Evolutionary conservation across 139 green algal species (phyloP), one percentile per base, ranked within the genome.

Genomic region (Zygnema circumcarinatum): DNA sequence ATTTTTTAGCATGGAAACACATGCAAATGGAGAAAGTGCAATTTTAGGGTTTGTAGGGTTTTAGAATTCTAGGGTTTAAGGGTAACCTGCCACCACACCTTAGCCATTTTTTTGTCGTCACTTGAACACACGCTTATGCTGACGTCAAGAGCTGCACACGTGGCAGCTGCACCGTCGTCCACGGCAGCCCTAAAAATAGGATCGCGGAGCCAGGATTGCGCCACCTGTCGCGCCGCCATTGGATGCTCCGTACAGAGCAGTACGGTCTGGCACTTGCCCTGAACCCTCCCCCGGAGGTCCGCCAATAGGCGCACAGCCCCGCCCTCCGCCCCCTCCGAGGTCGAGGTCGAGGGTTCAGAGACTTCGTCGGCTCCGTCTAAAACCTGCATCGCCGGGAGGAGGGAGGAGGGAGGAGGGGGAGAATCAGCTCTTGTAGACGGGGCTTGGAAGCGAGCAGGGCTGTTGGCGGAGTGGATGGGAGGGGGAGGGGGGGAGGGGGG

Each of bases 331-430:
- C n/a, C n/a, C n/a, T n/a, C n/a, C n/a, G n/a, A n/a, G n/a, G n/a
- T n/a, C n/a, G n/a, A n/a, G n/a, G n/a, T n/a, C n/a, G n/a, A n/a
- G n/a, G n/a, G n/a, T n/a, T n/a, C n/a, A n/a, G 16, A 62, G 47
- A 78, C 16, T 16, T 78, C 69, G 16, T 78, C 69, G 3, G 69
- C 69, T 38, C 69, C 36, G 69, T 78, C 69, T 16, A 78, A 78
- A 39, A 78, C 69, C 69, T 78, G 69, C 35, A 25, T 25, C 54
- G 54, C 54, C n/a, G n/a, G n/a, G n/a, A n/a, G n/a, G n/a, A n/a
- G n/a, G n/a, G n/a, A n/a, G n/a, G n/a, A n/a, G n/a, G n/a, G n/a
- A n/a, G n/a, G n/a, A n/a, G n/a, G n/a, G n/a, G n/a, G n/a, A n/a
- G n/a, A n/a, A n/a, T n/a, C n/a, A n/a, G n/a, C n/a, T n/a, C n/a